A percentile compares a stretch with the other conserved stretches of the same genome.
These are phyloP conservation scores for Hyparrhenia diplandra DNA, from an alignment of 176 grass and related monocot genomes.

Conservation along the genomic window DNA sequence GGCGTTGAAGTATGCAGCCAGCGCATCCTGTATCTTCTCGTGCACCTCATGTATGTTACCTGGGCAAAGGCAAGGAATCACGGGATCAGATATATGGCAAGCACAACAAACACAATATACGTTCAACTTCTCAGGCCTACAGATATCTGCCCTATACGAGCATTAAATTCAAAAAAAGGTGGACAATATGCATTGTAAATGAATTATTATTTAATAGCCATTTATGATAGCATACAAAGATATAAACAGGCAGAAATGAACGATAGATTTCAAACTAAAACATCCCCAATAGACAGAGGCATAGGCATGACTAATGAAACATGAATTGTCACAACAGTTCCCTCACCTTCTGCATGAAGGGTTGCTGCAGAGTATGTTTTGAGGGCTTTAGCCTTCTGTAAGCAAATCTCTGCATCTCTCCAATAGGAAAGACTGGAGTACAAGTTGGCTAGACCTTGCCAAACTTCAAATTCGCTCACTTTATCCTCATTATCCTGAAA, in stretches of 20 bases:
- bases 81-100: background rate
- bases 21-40: slow-evolving; percentile 37
- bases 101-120: background rate
- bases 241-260: slow-evolving; percentile 5
- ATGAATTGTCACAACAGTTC: background rate
- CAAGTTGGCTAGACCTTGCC: slow-evolving; percentile 94
- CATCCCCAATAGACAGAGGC: background rate
- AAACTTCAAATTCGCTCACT: slow-evolving; percentile 93
- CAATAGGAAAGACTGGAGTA: slow-evolving; percentile 87
- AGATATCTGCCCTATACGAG: background rate
- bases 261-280: background rate
- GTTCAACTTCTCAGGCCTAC: background rate
- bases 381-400: slow-evolving; percentile 85
- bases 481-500: slow-evolving; percentile 55
- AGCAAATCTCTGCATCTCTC: slow-evolving; percentile 91
- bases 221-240: background rate
- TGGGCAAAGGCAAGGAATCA: slow-evolving; percentile 23
- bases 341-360: slow-evolving; percentile 71
- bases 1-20: slow-evolving; percentile 63
- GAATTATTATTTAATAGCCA: background rate
- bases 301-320: background rate
- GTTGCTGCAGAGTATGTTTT: slow-evolving; percentile 67
- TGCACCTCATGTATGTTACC: slow-evolving; percentile 56
- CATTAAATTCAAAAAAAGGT: background rate
- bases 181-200: background rate